A percentile compares a stretch with the other conserved stretches of the same genome.
Evolutionary conservation across 148 eudicot species (phyloP).

Genomic region (Fagopyrum homotropicum): DNA sequence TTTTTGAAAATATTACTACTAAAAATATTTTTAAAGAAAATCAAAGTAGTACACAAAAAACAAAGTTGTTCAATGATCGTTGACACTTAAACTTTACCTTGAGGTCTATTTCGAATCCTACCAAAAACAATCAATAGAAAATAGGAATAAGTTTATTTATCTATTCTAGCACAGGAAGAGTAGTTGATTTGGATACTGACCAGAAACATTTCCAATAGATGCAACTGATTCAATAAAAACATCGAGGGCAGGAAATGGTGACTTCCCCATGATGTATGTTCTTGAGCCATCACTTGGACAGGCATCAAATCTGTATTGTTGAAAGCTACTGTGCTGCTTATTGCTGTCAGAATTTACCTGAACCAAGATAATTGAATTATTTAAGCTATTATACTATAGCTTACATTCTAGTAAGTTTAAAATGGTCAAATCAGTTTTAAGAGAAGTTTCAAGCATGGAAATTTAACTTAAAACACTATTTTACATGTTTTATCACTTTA

Average conservation of each 20-base stretch:
- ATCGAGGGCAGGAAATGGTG: slow-evolving; percentile 86
- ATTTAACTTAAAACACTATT: not conserved
- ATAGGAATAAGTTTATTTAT: not conserved
- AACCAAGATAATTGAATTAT: slow-evolving; percentile 13
- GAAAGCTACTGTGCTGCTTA: slow-evolving; percentile 26
- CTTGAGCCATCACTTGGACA: slow-evolving; percentile 43
- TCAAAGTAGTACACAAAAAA: too few relatives aligned
- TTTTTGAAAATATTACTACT: too few relatives aligned
- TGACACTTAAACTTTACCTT: too few relatives aligned
- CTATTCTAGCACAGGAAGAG: not conserved
- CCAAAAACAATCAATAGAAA: not conserved
- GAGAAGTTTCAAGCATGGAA: not conserved
- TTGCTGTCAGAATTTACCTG: slow-evolving; percentile 36
- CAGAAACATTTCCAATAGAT: slow-evolving; percentile 58
- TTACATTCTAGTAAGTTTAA: not conserved
- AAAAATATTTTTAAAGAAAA: too few relatives aligned
- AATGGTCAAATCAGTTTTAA: not conserved
- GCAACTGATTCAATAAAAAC: slow-evolving; percentile 69
- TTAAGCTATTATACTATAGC: not conserved
- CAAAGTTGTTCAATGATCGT: too few relatives aligned
- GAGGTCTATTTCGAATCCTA: too few relatives aligned
- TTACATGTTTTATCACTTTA: not conserved
- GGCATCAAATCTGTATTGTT: slow-evolving; percentile 33
- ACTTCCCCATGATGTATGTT: slow-evolving; percentile 64
- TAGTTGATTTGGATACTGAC: slow-evolving; percentile 39